These are phyloP conservation scores for Zizania latifolia DNA, from an alignment of 176 grass and related monocot species.

Conservation along the genomic window DNA sequence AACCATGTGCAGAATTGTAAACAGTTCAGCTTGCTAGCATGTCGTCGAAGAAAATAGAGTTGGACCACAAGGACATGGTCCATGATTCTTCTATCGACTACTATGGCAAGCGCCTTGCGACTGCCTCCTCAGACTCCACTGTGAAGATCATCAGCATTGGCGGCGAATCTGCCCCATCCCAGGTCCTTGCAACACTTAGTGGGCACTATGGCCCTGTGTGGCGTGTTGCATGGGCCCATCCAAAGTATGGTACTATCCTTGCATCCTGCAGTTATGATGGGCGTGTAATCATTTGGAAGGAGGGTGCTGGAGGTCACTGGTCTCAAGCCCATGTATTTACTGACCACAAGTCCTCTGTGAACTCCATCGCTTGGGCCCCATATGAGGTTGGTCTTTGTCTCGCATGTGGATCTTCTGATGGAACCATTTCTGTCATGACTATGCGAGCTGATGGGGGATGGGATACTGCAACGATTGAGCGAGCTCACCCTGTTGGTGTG, in stretches of 20 bases:
- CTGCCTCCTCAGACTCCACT: too few relatives aligned
- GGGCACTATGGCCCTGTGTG: constrained; percentile 37
- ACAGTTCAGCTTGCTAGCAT: background rate
- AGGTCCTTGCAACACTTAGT: constrained; percentile 28
- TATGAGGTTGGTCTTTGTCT: constrained; percentile 35
- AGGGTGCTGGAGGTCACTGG: constrained; percentile 13
- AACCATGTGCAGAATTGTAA: background rate
- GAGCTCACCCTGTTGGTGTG: constrained; percentile 40
- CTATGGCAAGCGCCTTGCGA: constrained; percentile 39
- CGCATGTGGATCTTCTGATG: constrained; percentile 32
- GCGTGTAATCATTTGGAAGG: constrained; percentile 40
- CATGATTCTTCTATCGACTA: constrained; percentile 44
- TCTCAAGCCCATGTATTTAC: constrained; percentile 33
- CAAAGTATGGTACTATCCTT: constrained; percentile 35
- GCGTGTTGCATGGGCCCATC: constrained; percentile 41
- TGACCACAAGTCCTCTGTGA: constrained; percentile 40
- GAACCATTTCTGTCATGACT: constrained; percentile 31
- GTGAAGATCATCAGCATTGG: constrained; percentile 14
- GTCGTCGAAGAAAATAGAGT: constrained; percentile 40
- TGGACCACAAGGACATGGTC: constrained; percentile 36
- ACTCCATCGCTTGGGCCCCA: constrained; percentile 35
- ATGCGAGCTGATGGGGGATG: constrained; percentile 24
- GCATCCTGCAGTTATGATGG: constrained; percentile 40
- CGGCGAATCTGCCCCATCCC: constrained; percentile 7
- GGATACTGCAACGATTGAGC: constrained; percentile 22